Evolutionary conservation across 177 flowering plant genomes (phyloP).

Genomic region (Tripterygium wilfordii): DNA sequence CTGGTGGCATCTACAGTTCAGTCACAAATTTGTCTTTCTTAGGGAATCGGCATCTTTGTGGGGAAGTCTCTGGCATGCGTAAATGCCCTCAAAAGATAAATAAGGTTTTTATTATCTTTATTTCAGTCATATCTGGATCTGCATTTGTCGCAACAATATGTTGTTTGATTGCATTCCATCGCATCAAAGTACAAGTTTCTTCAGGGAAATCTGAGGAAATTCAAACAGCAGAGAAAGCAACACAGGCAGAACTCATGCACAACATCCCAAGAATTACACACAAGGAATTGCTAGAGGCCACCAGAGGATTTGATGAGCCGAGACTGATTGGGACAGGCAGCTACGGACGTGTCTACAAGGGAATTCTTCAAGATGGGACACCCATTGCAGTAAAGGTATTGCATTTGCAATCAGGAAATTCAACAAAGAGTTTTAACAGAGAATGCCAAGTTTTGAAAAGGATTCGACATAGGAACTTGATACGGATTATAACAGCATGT

Average conservation of each 20-base stretch:
- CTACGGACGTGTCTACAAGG: constrained; percentile 42
- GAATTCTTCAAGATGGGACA: constrained; percentile 34
- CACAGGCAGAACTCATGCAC: constrained; percentile 18
- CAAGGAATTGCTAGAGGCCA: constrained; percentile 36
- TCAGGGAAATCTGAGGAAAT: constrained; percentile 7
- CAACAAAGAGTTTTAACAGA: constrained; percentile 41
- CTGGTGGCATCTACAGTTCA: constrained; percentile 35
- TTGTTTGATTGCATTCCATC: constrained; percentile 21
- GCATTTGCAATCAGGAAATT: constrained; percentile 31
- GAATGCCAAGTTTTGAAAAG: constrained; percentile 51
- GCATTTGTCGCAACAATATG: constrained; percentile 17
- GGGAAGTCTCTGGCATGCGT: constrained; percentile 18
- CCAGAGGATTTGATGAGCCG: constrained; percentile 33
- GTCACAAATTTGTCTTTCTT: constrained; percentile 27
- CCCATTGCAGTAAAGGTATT: constrained; percentile 43
- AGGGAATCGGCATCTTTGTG: constrained; percentile 33
- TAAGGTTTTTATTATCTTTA: constrained; percentile 22
- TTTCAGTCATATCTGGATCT: constrained; percentile 15
- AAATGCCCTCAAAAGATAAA: constrained; percentile 14
- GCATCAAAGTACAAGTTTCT: constrained; percentile 10
- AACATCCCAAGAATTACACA: constrained; percentile 44
- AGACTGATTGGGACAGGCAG: constrained; percentile 43
- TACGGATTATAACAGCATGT: constrained; percentile 43
- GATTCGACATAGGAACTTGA: constrained; percentile 46
- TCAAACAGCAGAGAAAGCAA: constrained; percentile 2